Percentiles rank a stretch among this genome's conserved stretches.
Evolutionary conservation across 2,329 filamentous ascomycete genomes (phyloP).

Genomic region (Aureobasidium sp.): DNA sequence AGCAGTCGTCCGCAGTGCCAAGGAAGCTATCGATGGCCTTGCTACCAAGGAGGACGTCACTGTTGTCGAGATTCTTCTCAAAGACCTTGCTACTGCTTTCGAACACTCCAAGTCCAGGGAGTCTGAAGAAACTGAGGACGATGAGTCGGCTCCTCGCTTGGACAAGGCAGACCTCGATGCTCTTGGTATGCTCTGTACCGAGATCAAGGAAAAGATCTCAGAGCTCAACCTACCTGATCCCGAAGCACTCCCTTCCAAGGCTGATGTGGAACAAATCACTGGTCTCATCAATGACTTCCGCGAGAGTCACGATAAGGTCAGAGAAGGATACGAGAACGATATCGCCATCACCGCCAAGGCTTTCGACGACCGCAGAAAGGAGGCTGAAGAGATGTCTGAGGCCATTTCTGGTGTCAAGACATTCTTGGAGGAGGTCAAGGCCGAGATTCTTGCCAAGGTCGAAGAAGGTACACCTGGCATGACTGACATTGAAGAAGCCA

Average conservation of each 20-base stretch:
- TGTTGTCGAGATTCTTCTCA: constrained; percentile 68
- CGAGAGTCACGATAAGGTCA: constrained; percentile 59
- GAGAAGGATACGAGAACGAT: constrained; percentile 65
- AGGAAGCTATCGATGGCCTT: constrained; percentile 63
- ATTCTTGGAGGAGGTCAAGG: constrained; percentile 71
- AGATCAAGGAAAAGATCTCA: constrained; percentile 73
- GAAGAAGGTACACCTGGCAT: constrained; percentile 66
- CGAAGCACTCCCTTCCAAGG: constrained; percentile 64
- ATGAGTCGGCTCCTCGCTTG: constrained; percentile 44
- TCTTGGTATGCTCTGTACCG: constrained; percentile 73
- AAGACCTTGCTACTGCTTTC: constrained; percentile 66
- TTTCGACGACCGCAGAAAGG: constrained; percentile 75
- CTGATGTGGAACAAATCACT: constrained; percentile 62
- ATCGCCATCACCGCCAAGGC: constrained; percentile 69
- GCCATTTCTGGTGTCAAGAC: constrained; percentile 72
- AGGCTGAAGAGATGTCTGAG: constrained; percentile 71
- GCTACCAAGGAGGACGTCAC: constrained; percentile 69
- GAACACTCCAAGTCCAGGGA: constrained; percentile 54
- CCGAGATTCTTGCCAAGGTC: constrained; percentile 68
- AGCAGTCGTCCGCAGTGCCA: constrained; percentile 64
- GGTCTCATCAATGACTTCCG: constrained; percentile 45
- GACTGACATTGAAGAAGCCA: constrained; percentile 48
- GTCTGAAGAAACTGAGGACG: constrained; percentile 34
- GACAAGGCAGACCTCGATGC: constrained; percentile 76
- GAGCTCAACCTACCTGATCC: constrained; percentile 65